Conservation (phyloP, 306 rosid genomes). For the Cicer bijugum region DNA sequence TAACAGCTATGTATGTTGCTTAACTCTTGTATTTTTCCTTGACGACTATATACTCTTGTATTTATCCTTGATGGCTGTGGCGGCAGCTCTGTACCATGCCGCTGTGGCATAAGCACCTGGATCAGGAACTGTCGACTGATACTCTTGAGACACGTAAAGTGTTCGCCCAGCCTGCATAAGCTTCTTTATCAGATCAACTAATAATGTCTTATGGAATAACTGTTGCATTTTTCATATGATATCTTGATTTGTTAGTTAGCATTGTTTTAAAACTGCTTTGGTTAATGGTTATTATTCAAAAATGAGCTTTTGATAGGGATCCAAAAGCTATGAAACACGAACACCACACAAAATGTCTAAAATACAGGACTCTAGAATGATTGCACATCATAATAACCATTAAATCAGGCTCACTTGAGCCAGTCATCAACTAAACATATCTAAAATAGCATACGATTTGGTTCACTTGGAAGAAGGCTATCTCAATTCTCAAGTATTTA, state of each 20-base stretch:
- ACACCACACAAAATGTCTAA: neutral
- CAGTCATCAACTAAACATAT: too few species aligned
- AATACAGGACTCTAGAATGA: slow-evolving; percentile 3
- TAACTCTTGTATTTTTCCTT: slow-evolving; percentile 28
- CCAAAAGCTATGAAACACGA: slow-evolving; percentile 13
- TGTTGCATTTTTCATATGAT: neutral
- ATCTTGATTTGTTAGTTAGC: neutral
- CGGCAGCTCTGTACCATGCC: slow-evolving; percentile 90
- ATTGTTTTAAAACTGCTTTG: neutral
- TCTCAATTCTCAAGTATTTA: too few species aligned
- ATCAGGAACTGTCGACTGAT: slow-evolving; percentile 78
- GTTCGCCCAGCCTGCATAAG: slow-evolving; percentile 89
- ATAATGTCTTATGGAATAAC: neutral
- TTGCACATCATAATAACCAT: neutral
- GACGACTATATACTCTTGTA: slow-evolving; percentile 42
- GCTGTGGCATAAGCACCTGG: slow-evolving; percentile 99
- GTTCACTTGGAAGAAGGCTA: too few species aligned
- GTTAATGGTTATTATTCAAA: neutral
- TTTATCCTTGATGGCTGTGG: slow-evolving; percentile 63
- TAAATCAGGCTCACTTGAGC: neutral
- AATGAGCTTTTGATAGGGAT: slow-evolving; percentile 6
- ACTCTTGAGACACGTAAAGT: slow-evolving; percentile 65
- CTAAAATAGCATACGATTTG: too few species aligned
- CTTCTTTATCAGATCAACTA: slow-evolving; percentile 41
- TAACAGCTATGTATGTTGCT: slow-evolving; percentile 25